Conservation (phyloP, 1,284 basidiomycete genomes). For the Omphalotus olearius region DNA sequence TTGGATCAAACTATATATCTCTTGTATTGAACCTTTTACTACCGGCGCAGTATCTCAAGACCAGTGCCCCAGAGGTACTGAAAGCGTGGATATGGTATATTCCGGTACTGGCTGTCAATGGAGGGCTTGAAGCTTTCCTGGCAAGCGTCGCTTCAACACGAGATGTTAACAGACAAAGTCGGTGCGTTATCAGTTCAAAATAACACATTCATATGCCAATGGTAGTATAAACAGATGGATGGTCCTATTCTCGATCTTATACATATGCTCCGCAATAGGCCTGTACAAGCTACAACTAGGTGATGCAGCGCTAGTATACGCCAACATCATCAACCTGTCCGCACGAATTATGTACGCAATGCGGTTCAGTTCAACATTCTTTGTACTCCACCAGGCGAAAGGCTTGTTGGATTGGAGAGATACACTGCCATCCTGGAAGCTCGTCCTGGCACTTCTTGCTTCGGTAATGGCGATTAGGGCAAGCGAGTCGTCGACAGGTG, state of each 20-base stretch:
- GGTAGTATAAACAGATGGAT: constrained; percentile 51
- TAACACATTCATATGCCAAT: not conserved
- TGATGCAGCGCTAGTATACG: constrained; percentile 72
- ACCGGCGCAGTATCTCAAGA: constrained; percentile 63
- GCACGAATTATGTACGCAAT: constrained; percentile 53
- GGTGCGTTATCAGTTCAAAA: constrained; percentile 30
- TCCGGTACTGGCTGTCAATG: constrained; percentile 85
- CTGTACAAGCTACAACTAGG: constrained; percentile 51
- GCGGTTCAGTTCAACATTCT: constrained; percentile 33
- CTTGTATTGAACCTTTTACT: constrained; percentile 68
- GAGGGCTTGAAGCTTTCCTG: constrained; percentile 86
- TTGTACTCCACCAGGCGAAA: constrained; percentile 23
- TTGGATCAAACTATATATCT: constrained; percentile 72
- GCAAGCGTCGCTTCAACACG: constrained; percentile 66
- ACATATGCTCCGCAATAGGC: constrained; percentile 48
- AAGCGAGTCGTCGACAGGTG: constrained; percentile 20
- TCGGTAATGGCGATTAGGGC: constrained; percentile 28
- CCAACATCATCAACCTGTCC: constrained; percentile 65
- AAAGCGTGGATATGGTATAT: constrained; percentile 81
- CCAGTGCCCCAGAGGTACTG: constrained; percentile 74
- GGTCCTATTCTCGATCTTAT: constrained; percentile 59
- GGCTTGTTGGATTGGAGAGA: constrained; percentile 22
- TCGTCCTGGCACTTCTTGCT: constrained; percentile 25
- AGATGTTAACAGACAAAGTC: constrained; percentile 65
- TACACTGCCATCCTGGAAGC: constrained; percentile 28